These are phyloP conservation scores for Paraphoma sp. DNA, from an alignment of 2,329 filamentous ascomycete species.

Conservation along the genomic window DNA sequence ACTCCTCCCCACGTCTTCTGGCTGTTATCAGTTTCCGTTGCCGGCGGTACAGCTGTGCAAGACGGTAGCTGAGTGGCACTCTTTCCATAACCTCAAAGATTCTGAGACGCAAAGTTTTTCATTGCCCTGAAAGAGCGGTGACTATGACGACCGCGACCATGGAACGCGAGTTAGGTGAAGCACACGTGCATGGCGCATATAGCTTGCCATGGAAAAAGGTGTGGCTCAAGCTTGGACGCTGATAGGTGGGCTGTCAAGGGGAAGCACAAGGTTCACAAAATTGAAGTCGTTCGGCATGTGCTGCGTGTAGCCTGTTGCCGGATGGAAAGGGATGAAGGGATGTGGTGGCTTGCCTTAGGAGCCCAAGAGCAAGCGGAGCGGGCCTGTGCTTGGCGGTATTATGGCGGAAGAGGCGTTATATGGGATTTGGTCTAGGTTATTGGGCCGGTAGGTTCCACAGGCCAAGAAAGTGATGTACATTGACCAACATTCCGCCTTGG, in stretches of 20 bases:
- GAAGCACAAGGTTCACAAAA: constrained; percentile 20
- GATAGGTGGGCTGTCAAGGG: constrained; percentile 11
- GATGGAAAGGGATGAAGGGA: constrained; percentile 25
- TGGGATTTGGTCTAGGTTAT: constrained; percentile 12
- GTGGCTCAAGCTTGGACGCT: constrained; percentile 12
- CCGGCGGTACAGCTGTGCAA: neutral
- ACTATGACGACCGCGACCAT: too few species aligned
- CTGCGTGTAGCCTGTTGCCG: constrained; percentile 2
- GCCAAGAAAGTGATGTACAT: constrained; percentile 21
- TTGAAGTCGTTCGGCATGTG: constrained; percentile 10
- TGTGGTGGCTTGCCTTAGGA: constrained; percentile 16
- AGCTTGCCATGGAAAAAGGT: constrained; percentile 10
- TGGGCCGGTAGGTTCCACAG: constrained; percentile 27
- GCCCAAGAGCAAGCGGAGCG: constrained; percentile 28
- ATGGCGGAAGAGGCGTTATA: constrained; percentile 19
- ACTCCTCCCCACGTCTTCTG: constrained; percentile 12
- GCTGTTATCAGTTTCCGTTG: constrained; percentile 5
- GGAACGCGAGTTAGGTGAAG: constrained; percentile 3
- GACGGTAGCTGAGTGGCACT: neutral
- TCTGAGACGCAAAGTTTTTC: neutral
- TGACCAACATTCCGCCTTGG: constrained; percentile 34
- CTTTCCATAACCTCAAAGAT: neutral
- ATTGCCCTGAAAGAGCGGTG: constrained; percentile 3
- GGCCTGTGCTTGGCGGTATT: constrained; percentile 26
- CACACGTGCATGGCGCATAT: constrained; percentile 17